Base-by-base conservation (phyloP, 768 basidiomycete genomes). In the Symmetrospora coprosmae region DNA sequence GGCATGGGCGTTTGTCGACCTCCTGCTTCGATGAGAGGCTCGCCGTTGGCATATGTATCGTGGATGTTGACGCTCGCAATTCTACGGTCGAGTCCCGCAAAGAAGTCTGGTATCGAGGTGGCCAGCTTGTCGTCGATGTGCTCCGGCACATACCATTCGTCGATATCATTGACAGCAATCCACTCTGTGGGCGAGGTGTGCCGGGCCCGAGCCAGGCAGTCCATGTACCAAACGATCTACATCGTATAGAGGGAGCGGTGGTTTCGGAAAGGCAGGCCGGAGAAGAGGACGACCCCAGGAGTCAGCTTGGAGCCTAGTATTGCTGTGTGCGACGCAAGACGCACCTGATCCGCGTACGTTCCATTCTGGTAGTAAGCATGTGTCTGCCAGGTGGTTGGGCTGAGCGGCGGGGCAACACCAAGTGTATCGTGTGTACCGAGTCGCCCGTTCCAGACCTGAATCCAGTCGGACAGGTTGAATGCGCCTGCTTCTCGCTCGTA, bases 301-400 rank as follows among this genome's bases (percentile, higher is more conserved):
- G 11, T 5, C n/a, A n/a, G n/a, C n/a, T n/a, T n/a, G n/a, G n/a
- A n/a, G n/a, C n/a, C n/a, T n/a, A n/a, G n/a, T n/a, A n/a, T n/a
- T n/a, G n/a, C n/a, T n/a, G n/a, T n/a, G n/a, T n/a, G n/a, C n/a
- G n/a, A n/a, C n/a, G n/a, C n/a, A n/a, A n/a, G n/a, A 19, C 41
- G 25, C 41, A 58, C 55, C 55, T 58, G 55, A 58, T 58, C 55
- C 25, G 38, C 55, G 37, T 58, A 58, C 6, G 40, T 25, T 19
- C 55, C 55, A 13, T 58, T 25, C 31, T 58, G n/a, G 16, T 46
- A 27, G 17, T 45, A 31, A 4, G 27, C 27, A 19, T 47, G 27
- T 31, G 7, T 47, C 21, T 11, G 16, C 27, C 27, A 47, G 4
- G 45, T 47, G 21, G 27, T 31, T 28, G 45, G 45, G 33, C 30